phyloP scores from a whole-genome alignment of 768 basidiomycete genomes.

The Mycena polygramma region DNA sequence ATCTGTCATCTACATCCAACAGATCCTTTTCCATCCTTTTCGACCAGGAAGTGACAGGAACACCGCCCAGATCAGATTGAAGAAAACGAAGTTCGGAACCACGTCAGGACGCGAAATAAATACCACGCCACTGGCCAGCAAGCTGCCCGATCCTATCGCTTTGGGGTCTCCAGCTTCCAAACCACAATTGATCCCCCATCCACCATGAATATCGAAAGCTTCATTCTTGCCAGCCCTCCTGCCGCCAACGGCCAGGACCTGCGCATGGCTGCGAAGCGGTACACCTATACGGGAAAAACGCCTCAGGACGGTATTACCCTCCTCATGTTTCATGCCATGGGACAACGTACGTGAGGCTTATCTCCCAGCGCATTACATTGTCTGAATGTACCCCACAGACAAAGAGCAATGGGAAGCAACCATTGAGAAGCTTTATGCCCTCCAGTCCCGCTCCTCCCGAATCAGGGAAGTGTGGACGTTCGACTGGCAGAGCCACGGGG shows the following conservation, averaged over 20 bases:
- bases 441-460: constrained; percentile 8
- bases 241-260: neutral
- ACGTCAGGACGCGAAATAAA: too few relatives aligned
- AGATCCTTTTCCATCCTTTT: too few relatives aligned
- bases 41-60: too few relatives aligned
- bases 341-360: constrained; percentile 16
- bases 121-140: too few relatives aligned
- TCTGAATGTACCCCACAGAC: constrained; percentile 36
- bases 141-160: too few relatives aligned
- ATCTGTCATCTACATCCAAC: too few relatives aligned
- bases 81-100: too few relatives aligned
- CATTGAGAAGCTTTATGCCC: constrained; percentile 39
- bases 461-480: constrained; percentile 48
- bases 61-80: too few relatives aligned
- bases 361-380: too few relatives aligned
- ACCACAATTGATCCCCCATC: too few relatives aligned
- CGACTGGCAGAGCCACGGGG: constrained; percentile 48
- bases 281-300: neutral
- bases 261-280: neutral
- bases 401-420: constrained; percentile 50
- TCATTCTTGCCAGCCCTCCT: neutral
- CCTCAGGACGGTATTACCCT: constrained; percentile 15
- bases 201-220: neutral
- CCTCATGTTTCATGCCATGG: constrained; percentile 18
- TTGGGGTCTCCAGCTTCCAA: too few relatives aligned